Evolutionary conservation across 2,329 filamentous ascomycete genomes (phyloP), one percentile per base, ranked within the genome.

Genomic region (Penicillium sp.): DNA sequence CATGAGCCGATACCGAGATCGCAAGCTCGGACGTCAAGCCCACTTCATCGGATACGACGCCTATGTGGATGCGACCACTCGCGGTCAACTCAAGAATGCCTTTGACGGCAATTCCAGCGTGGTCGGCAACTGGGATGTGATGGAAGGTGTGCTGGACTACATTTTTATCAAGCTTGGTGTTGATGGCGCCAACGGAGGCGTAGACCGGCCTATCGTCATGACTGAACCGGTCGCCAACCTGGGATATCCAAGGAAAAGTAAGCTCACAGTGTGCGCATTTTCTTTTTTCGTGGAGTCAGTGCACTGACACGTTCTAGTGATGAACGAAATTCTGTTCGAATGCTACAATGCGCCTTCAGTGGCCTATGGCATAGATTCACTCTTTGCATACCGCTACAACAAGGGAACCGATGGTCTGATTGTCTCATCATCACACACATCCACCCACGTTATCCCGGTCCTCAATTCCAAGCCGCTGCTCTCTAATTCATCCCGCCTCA

Each of bases 301-400:
- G 4, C 18, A 36, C 46, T 49, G 39, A 52, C 49, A 43, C 2
- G 8, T 37, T 9, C 45, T 56, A 95, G 89, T 88, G 58, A 97
- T 97, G 91, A 95, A 88, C 38, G 93, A 98, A 65, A 91, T 97
- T 47, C 76, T 98, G 9, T 98, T 97, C 67, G 93, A 98, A 70
- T 94, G 90, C 70, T 98, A 98, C 68, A 82, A 83, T 50, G 90
- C 88, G 9, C 91, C 93, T 0, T 91, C 88, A 1, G 79, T 96
- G 26, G 87, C 90, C 13, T 96, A 93, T 70, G 93, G 93, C 44
- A 90, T 98, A 71, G 93, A 98, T 69, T 94, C 90, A 9, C 80
- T 98, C 29, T 98, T 98, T 73, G 94, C 91, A 18, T 98, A 95
- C 73, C 79, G 85, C 52, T 87, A 95, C 73, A 98, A 98, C 66